Percentiles rank a stretch among this genome's conserved stretches.
These are phyloP conservation scores for Rhizopogon rudus DNA, from an alignment of 768 basidiomycete species.

Conservation along the genomic window DNA sequence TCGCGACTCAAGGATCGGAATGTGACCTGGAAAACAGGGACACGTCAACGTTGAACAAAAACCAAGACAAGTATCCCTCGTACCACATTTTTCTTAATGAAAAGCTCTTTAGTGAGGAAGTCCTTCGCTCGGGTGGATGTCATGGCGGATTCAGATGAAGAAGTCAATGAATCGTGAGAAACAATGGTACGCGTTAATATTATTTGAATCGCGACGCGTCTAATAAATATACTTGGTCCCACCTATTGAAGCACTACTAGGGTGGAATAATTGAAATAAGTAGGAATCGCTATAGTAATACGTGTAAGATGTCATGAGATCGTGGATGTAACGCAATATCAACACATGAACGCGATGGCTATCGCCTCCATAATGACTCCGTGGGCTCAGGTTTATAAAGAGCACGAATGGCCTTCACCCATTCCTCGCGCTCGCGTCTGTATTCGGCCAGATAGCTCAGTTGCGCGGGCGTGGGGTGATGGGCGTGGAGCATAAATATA, in stretches of 20 bases:
- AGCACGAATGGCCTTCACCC: slow-evolving; percentile 13
- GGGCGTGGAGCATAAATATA: slow-evolving; percentile 42
- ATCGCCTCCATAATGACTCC: not conserved
- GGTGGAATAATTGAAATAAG: not conserved
- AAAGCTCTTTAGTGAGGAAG: slow-evolving; percentile 43
- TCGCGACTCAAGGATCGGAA: slow-evolving; percentile 72
- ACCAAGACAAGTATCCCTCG: slow-evolving; percentile 6
- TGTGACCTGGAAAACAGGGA: slow-evolving; percentile 51
- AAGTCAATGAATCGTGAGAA: slow-evolving; percentile 1
- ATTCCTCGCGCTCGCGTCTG: slow-evolving; percentile 11
- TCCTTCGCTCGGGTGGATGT: slow-evolving; percentile 28
- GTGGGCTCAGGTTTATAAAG: slow-evolving; percentile 9
- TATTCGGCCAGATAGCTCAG: slow-evolving; percentile 21
- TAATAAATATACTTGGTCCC: not conserved
- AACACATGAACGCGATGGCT: not conserved
- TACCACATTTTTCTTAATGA: slow-evolving; percentile 40
- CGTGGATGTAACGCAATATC: not conserved
- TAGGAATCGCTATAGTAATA: not conserved
- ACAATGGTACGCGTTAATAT: not conserved
- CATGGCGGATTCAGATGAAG: slow-evolving; percentile 14
- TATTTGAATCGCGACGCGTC: not conserved
- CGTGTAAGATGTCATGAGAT: not conserved
- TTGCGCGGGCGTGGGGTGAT: slow-evolving; percentile 45
- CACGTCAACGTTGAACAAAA: not conserved
- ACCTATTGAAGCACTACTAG: not conserved